Conservation (phyloP, 2,329 filamentous ascomycete species). For the Claviceps sorghi region DNA sequence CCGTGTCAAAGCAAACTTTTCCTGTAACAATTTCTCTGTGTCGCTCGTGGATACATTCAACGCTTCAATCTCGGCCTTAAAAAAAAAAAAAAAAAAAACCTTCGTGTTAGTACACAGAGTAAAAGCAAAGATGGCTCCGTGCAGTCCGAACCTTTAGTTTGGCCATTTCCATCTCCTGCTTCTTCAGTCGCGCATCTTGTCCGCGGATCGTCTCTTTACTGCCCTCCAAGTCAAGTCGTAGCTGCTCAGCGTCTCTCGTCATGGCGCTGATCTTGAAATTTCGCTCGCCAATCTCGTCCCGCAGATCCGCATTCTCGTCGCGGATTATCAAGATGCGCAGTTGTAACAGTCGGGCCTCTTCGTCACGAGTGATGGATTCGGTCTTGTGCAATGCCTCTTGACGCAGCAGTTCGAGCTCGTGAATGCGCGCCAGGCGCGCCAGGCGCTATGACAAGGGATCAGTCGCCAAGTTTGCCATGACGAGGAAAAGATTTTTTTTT, state of each 20-base stretch:
- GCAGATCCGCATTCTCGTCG: constrained; percentile 57
- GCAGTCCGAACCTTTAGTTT: constrained; percentile 27
- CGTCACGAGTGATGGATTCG: constrained; percentile 56
- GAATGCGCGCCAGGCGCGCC: constrained; percentile 27
- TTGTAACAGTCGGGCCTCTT: constrained; percentile 55
- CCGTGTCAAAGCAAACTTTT: constrained; percentile 38
- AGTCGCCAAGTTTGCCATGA: constrained; percentile 5
- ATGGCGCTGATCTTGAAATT: constrained; percentile 43
- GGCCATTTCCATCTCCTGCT: constrained; percentile 33
- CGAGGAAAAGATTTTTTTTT: no score
- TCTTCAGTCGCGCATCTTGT: constrained; percentile 33
- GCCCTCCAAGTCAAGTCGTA: constrained; percentile 28
- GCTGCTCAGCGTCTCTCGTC: constrained; percentile 23
- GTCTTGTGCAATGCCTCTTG: constrained; percentile 49
- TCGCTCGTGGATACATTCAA: constrained; percentile 53
- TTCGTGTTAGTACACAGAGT: not conserved
- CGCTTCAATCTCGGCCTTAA: constrained; percentile 54
- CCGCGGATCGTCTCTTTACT: constrained; percentile 26
- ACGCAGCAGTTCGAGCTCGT: constrained; percentile 55
- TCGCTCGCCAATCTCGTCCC: constrained; percentile 44
- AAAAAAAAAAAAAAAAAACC: not conserved
- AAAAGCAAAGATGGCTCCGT: no score
- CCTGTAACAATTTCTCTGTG: constrained; percentile 51
- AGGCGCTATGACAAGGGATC: constrained; percentile 22
- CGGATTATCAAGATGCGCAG: constrained; percentile 57